Evolutionary conservation across 2,329 filamentous ascomycete species (phyloP).

Genomic region (Phaeosphaeria sp.): DNA sequence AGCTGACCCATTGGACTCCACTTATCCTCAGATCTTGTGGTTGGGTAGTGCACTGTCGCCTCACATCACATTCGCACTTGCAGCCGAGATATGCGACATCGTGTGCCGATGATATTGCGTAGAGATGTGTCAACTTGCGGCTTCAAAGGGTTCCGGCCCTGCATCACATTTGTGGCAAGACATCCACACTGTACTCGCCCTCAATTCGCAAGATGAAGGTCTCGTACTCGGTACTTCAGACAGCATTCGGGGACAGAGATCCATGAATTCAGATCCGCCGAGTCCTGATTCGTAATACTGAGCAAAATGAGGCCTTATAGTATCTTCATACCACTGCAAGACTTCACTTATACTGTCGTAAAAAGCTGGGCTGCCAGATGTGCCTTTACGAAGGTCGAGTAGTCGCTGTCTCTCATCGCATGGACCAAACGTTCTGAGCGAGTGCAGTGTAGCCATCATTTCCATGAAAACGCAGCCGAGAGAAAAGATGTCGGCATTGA

Average conservation of each 20-base stretch:
- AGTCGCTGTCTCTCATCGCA: not conserved
- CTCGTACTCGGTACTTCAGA: not conserved
- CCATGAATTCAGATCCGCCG: not conserved
- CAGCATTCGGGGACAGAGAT: not conserved
- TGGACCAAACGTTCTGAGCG: not conserved
- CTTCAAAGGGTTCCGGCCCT: slow-evolving; percentile 1
- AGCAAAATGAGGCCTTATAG: not conserved
- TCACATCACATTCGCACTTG: too few relatives aligned
- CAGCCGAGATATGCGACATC: too few relatives aligned
- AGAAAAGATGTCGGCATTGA: slow-evolving; percentile 30
- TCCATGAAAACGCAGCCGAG: slow-evolving; percentile 33
- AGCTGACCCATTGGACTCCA: too few relatives aligned
- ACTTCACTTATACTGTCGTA: not conserved
- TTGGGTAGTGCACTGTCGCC: too few relatives aligned
- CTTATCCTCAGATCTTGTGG: too few relatives aligned
- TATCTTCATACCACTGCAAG: not conserved
- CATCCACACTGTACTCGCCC: not conserved
- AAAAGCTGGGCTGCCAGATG: not conserved
- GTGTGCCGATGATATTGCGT: too few relatives aligned
- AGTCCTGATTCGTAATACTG: too few relatives aligned
- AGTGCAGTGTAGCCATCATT: slow-evolving; percentile 13
- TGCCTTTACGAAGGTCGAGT: not conserved
- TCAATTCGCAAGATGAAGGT: not conserved
- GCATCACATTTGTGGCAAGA: not conserved
- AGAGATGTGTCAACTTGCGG: not conserved